Percentiles rank a stretch among this genome's conserved stretches.
Evolutionary conservation across 345 rosid genomes (phyloP).

Genomic region (Garcia nutans): DNA sequence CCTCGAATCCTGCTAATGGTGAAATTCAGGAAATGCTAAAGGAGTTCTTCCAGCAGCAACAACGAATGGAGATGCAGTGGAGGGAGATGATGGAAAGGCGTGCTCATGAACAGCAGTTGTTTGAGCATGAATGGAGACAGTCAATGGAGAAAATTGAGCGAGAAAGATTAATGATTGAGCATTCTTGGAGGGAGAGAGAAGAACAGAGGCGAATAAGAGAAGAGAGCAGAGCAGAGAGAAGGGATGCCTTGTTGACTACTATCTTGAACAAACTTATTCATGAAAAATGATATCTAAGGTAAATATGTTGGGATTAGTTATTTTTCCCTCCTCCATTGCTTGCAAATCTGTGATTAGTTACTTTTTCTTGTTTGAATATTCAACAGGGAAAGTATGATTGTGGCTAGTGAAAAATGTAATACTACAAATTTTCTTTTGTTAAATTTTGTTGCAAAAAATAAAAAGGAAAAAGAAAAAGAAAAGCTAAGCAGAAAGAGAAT

Average conservation of each 20-base stretch:
- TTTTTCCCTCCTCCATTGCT: neutral
- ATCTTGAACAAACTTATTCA: constrained; percentile 47
- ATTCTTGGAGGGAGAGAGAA: constrained; percentile 56
- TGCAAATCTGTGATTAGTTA: neutral
- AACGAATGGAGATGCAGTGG: constrained; percentile 51
- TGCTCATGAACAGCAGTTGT: constrained; percentile 41
- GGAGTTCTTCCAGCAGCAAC: constrained; percentile 51
- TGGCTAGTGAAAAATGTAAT: neutral
- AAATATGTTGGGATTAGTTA: neutral
- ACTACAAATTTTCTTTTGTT: neutral
- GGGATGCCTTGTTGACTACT: constrained; percentile 49
- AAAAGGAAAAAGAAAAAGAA: too few relatives aligned
- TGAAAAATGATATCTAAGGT: constrained; percentile 24
- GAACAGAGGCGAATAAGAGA: constrained; percentile 53
- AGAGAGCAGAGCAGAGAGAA: constrained; percentile 52
- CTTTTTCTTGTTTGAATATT: neutral
- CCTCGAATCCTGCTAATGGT: neutral
- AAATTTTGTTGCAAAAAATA: neutral
- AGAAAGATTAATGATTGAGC: constrained; percentile 47
- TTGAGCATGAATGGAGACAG: constrained; percentile 55
- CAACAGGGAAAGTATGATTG: neutral
- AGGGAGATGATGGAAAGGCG: constrained; percentile 48
- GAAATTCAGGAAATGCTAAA: constrained; percentile 39
- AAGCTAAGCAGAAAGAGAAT: neutral
- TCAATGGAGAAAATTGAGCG: constrained; percentile 55